Percentiles rank a stretch among this genome's conserved stretches.
Evolutionary conservation across 2,329 filamentous ascomycete species (phyloP).

Genomic region (Aurifilum marmelostoma): DNA sequence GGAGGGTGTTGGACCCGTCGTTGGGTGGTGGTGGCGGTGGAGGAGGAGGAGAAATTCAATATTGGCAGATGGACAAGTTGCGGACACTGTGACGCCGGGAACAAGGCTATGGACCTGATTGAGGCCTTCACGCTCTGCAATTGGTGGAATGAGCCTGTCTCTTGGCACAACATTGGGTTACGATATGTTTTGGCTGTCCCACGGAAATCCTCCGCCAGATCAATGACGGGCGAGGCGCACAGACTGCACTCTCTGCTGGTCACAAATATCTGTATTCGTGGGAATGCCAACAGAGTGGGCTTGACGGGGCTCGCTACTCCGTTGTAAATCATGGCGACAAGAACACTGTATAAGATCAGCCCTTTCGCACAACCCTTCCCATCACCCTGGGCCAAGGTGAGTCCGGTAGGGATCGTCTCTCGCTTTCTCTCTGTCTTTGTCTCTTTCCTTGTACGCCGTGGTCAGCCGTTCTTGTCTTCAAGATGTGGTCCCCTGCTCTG

Average conservation of each 20-base stretch:
- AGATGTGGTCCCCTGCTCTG: constrained; percentile 14
- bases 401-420: background rate
- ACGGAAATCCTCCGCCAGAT: background rate
- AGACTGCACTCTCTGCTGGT: background rate
- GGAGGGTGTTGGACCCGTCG: background rate
- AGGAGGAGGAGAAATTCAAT: background rate
- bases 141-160: constrained; percentile 8
- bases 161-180: background rate
- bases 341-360: background rate
- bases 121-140: background rate
- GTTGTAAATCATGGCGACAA: background rate
- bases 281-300: constrained; percentile 1
- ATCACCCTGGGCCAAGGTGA: background rate
- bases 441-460: background rate
- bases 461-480: background rate
- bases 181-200: background rate
- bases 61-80: background rate
- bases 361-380: background rate
- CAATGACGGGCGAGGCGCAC: background rate
- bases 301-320: constrained; percentile 2
- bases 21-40: background rate
- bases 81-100: background rate
- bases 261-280: background rate
- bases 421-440: background rate
- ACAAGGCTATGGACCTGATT: background rate